A percentile compares a stretch with the other conserved stretches of the same genome.
Conservation (phyloP, 371 early-diverging fungal genomes). For the Scutellospora calospora region DNA sequence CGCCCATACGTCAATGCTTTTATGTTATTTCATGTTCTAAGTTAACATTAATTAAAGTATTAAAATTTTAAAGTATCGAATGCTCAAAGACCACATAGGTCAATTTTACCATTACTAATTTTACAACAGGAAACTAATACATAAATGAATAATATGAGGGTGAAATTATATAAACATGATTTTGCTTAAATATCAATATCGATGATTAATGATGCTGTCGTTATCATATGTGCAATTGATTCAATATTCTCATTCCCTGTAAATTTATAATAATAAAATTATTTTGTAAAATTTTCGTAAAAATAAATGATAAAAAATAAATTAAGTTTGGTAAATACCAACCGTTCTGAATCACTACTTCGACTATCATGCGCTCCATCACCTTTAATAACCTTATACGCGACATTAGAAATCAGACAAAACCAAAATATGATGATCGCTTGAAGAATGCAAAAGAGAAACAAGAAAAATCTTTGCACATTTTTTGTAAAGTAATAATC, state of each 20-base stretch:
- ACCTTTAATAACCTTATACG: constrained; percentile 68
- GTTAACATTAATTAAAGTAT: too few species aligned
- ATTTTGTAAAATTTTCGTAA: neutral
- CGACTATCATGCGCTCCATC: constrained; percentile 77
- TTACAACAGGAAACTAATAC: too few species aligned
- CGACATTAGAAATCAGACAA: constrained; percentile 72
- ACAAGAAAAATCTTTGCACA: constrained; percentile 63
- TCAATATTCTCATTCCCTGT: neutral
- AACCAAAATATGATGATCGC: constrained; percentile 82
- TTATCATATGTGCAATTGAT: neutral
- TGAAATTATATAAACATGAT: too few species aligned
- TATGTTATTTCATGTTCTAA: too few species aligned
- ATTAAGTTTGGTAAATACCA: neutral
- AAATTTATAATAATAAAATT: neutral
- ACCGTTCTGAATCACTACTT: constrained; percentile 65
- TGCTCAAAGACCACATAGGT: too few species aligned
- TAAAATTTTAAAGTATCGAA: too few species aligned
- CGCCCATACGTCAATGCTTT: too few species aligned
- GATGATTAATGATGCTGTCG: too few species aligned
- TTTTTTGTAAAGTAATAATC: constrained; percentile 66
- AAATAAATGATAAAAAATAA: neutral
- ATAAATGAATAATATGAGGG: too few species aligned
- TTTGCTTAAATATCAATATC: too few species aligned
- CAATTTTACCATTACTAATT: too few species aligned
- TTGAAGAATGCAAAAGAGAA: constrained; percentile 69